phyloP scores from a whole-genome alignment of 1,284 basidiomycete species.

The Ganoderma boninense region DNA sequence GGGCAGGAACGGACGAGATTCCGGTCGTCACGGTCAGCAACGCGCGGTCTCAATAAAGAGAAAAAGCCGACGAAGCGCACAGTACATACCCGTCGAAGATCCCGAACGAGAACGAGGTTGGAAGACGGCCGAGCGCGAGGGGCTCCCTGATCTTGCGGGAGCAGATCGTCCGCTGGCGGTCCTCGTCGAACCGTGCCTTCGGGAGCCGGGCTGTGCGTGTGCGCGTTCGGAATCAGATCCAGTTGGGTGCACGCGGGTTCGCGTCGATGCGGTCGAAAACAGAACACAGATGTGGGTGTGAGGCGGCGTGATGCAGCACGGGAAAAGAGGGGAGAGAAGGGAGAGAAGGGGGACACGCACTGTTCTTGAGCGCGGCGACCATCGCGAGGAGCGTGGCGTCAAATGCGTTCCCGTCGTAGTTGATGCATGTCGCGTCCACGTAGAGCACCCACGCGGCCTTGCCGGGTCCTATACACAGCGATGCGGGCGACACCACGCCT shows the following conservation, averaged over 20 bases:
- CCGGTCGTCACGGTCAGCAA: not conserved
- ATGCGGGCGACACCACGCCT: conserved; percentile 67
- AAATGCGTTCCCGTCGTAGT: conserved; percentile 95
- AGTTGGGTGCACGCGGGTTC: not conserved
- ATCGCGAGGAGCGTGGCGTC: conserved; percentile 92
- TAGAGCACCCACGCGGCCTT: conserved; percentile 93
- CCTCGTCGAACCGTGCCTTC: conserved; percentile 76
- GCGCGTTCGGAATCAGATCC: not conserved
- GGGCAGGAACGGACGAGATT: not conserved
- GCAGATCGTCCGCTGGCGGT: conserved; percentile 72
- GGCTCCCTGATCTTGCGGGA: conserved; percentile 60
- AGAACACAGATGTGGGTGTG: not conserved
- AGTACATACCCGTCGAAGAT: conserved; percentile 77
- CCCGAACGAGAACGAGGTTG: conserved; percentile 81
- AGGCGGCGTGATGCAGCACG: not conserved
- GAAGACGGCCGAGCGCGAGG: conserved; percentile 59
- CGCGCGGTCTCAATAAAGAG: not conserved
- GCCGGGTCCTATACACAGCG: conserved; percentile 82
- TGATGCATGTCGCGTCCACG: conserved; percentile 93
- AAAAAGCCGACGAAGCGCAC: not conserved
- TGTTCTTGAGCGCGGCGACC: conserved; percentile 85
- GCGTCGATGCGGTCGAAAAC: not conserved
- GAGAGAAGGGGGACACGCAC: conserved; percentile 54
- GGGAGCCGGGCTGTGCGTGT: conserved; percentile 80
- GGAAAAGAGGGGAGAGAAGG: not conserved